Base-by-base conservation (phyloP, 768 basidiomycete genomes). In the Leucogyrophana mollusca region DNA sequence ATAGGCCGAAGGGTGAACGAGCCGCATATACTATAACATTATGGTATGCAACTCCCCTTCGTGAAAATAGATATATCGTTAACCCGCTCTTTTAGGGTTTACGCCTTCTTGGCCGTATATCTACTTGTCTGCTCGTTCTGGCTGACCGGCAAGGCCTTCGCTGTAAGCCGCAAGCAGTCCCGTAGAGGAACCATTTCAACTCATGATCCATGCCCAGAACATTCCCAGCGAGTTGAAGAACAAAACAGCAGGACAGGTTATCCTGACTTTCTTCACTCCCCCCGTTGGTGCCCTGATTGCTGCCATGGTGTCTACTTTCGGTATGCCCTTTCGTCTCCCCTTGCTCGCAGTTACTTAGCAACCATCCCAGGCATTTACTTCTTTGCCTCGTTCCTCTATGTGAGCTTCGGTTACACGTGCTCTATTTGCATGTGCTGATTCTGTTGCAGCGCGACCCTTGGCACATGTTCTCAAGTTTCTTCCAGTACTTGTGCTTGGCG, bases 401-500 rank as follows among this genome's bases (percentile, higher is more conserved):
- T 91, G 52, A 71, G 89, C 73, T 22, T 1, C 11, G 36, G 3
- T 21, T 40, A 11, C n/a, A 30, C 21, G 4, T 35, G 22, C 23
- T 33, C 4, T 46, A 23, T 21, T 23, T 43, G 18, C 50, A 46
- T 44, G 11, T 17, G 13, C 38, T 47, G 43, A 60, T 20, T 17
- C 8, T 35, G n/a, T 40, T 49, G 23, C 50, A 93, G 88, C 84
- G 90, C 51, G 94, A 97, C 67, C 94, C 94, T 4, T 97, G 94
- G 94, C 94, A 97, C 68, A 87, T 98, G 84, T 85, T 94, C 68
- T 90, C 90, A 20, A 93, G 90, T 56, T 93, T 96, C 77, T 71
- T 86, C 56, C 94, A 94, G 62, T 95, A 94, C 62, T 71, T 95
- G 40, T 85, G 84, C 58, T 67, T 98, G 47, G 95, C 95, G 9